Conservation (phyloP, 257 asterid genomes). For the Craterostigma plantagineum region DNA sequence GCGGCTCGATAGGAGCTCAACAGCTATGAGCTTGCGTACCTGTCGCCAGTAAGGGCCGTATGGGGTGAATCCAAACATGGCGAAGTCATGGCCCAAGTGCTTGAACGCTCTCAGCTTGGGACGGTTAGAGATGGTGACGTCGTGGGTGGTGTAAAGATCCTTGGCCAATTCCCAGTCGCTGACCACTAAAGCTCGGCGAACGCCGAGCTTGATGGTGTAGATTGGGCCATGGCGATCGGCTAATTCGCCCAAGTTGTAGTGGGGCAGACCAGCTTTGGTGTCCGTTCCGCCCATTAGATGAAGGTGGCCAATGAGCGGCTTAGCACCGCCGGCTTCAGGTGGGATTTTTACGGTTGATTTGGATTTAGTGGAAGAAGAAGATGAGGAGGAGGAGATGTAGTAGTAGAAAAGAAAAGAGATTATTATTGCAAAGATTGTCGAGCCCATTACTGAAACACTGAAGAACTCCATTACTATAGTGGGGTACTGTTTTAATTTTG, state of each 20-base stretch:
- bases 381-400: no score
- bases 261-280: slow-evolving; percentile 7
- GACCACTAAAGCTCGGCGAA: slow-evolving; percentile 8
- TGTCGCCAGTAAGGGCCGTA: slow-evolving; percentile 16
- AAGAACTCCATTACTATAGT: no score
- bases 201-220: slow-evolving; percentile 13
- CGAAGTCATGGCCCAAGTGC: slow-evolving; percentile 9
- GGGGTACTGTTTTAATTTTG: no score
- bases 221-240: slow-evolving; percentile 12
- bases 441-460: no score
- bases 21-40: slow-evolving; percentile 16
- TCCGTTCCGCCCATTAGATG: slow-evolving; percentile 9
- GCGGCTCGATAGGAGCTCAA: slow-evolving; percentile 13
- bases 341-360: no score
- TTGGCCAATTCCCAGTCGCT: slow-evolving; percentile 15
- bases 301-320: slow-evolving; percentile 21
- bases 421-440: no score
- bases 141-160: slow-evolving; percentile 16
- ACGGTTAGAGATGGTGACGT: slow-evolving; percentile 9
- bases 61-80: slow-evolving; percentile 15
- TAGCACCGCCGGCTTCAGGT: no score
- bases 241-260: slow-evolving; percentile 7
- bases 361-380: no score
- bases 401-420: no score
- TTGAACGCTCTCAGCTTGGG: slow-evolving; percentile 9